Evolutionary conservation across 345 rosid genomes (phyloP), one percentile per base, ranked within the genome.

Genomic region (Linum lewisii): DNA sequence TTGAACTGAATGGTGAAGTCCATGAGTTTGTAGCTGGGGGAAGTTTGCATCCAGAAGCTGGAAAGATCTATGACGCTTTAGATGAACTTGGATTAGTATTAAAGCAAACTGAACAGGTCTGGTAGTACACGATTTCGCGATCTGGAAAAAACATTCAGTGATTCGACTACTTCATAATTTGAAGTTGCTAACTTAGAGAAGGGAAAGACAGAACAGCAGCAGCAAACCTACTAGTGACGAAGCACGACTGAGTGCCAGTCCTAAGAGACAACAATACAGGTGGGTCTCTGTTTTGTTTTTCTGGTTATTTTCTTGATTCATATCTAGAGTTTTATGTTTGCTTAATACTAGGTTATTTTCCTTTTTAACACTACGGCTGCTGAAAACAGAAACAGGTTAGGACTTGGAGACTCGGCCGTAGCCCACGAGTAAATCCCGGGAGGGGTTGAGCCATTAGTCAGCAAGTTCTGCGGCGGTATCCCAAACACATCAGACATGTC

Each of bases 11-110:
- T 56, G 83, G 82, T 0, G 81, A 88, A 64, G 83, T 88, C 72
- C 86, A 84, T 21, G 96, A 88, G 78, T 88, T 92, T 64, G 70
- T 86, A 24, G 78, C 95, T 8, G 77, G 80, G 21, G 95, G 98
- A 72, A 77, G 78, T 72, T 64, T 47, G 63, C 87, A 85, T 70
- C 84, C 78, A 56, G 73, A 64, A 58, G 75, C 82, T 34, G 36
- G 62, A 42, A 81, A 83, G 72, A 83, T 88, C 54, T 83, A 80
- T 71, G 51, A 61, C 23, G 58, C 78, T 44, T 67, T 84, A 62
- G 71, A 77, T 66, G 65, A 65, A 49, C 63, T 87, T 49, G 49
- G 63, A 55, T 29, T 34, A 51, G 19, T 36, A 25, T 38, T 64
- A 24, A 57, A 45, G 47, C 47, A 42, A 42, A 42, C 15, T 16